Evolutionary conservation across 768 basidiomycete species (phyloP), one percentile per base, ranked within the genome.

Genomic region (Coprinopsis strossmayeri): DNA sequence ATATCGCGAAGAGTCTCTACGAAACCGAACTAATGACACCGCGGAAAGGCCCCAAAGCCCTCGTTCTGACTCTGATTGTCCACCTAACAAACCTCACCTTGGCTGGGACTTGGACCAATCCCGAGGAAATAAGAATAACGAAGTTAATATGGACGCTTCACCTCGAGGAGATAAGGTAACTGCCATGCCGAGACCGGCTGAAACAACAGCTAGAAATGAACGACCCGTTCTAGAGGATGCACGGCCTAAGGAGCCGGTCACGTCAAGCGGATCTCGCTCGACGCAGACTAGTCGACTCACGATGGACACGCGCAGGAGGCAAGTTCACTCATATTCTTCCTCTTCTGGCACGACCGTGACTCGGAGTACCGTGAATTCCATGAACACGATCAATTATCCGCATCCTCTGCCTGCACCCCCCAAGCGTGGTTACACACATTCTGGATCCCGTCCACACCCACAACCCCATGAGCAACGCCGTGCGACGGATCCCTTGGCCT

Each of bases 1-100:
- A 63, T 87, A 91, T 58, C 79, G 87, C 50, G 83, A 90, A 56
- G 79, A 78, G 41, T 63, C 67, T 3, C 57, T 59, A 40, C 63
- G 59, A 30, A 68, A 62, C 43, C 61, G 81, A 57, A 70, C 78
- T 57, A 75, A 79, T 39, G 71, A 77, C 57, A 75, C 72, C 38
- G 49, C 53, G 21, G 55, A 54, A 38, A 52, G 59, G 7, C 44
- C 50, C 25, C 39, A 54, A 49, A 52, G 42, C n/a, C 25, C 51
- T 18, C 35, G 39, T 28, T 49, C 48, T 41, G 46, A 43, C 43
- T 49, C 52, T 45, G 57, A 55, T 12, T 50, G 65, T 23, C 61
- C 59, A 42, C 65, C 60, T 32, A 51, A 62, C 27, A 64, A 60
- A 27, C 65, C 69, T 54, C 64, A 71, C 41, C 56, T 71, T 37